Evolutionary conservation across 1,284 basidiomycete genomes (phyloP), one percentile per base, ranked within the genome.

Genomic region (Bondarzewia mesenterica): DNA sequence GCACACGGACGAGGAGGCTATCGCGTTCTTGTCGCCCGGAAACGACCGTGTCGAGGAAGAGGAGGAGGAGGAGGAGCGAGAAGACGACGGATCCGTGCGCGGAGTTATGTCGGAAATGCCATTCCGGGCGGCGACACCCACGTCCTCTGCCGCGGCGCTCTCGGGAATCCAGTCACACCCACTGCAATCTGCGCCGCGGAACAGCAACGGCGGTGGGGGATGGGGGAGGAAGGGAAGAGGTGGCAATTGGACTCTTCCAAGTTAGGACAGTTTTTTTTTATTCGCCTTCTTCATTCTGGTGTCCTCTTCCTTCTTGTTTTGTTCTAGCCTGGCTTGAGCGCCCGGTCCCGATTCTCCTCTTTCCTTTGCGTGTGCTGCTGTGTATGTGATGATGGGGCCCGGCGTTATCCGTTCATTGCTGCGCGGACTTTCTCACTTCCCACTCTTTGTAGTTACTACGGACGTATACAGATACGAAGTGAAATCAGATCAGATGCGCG

Each of bases 31-130:
- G 50, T 65, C 54, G 6, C 52, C 51, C 25, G 63, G 63, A 20
- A 72, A 72, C 45, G 63, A 60, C 27, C 50, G 51, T 57, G 7
- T 61, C 63, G n/a, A n/a, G n/a, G n/a, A n/a, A n/a, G n/a, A n/a
- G n/a, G n/a, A n/a, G n/a, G n/a, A n/a, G 44, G 48, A 62, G 23
- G 62, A 59, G 50, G 60, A 54, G 51, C 54, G 56, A 47, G 47
- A 50, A 18, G 36, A 29, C 40, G 44, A 45, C 35, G 50, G 42
- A 27, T 47, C 21, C 20, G 14, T 35, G 26, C 18, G 21, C 21
- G 42, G 45, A 18, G 27, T 46, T 36, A 71, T 71, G 69, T 57
- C 59, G 46, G 67, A 71, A 59, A 55, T 69, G 6, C 69, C 69
- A 39, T 70, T 67, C 60, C 63, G 63, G 39, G 46, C 54, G 49